These are phyloP conservation scores for Mycena metata DNA, from an alignment of 768 basidiomycete species.

Conservation along the genomic window DNA sequence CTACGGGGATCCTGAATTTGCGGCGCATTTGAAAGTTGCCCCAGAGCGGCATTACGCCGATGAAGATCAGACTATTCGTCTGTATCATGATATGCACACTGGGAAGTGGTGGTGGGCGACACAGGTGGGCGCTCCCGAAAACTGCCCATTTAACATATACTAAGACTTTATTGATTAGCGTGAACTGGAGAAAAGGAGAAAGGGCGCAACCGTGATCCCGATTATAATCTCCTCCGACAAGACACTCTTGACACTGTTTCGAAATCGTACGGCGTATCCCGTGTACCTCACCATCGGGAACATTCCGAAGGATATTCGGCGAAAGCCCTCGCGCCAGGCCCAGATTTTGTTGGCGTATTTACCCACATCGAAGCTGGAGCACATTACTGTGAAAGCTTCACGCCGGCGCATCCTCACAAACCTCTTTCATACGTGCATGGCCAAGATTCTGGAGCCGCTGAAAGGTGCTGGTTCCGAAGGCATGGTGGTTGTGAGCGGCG, in stretches of 20 bases:
- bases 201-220: constrained; percentile 51
- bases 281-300: constrained; percentile 65
- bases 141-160: constrained; percentile 1
- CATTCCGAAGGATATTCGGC: constrained; percentile 54
- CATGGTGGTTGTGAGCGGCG: constrained; percentile 49
- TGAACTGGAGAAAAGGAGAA: constrained; percentile 38
- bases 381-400: constrained; percentile 44
- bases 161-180: no score
- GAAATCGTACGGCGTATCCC: constrained; percentile 58
- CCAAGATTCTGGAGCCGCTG: constrained; percentile 45
- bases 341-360: constrained; percentile 58
- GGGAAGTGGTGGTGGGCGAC: constrained; percentile 48
- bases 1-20: constrained; percentile 47
- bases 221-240: constrained; percentile 60
- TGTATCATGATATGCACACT: constrained; percentile 45
- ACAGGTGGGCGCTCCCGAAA: constrained; percentile 41
- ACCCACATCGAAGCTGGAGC: constrained; percentile 52
- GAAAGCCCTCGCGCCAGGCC: constrained; percentile 51
- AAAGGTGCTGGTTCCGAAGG: constrained; percentile 46
- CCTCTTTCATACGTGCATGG: constrained; percentile 54
- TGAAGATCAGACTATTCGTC: constrained; percentile 20
- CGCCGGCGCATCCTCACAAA: constrained; percentile 45
- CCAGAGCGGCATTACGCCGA: constrained; percentile 51
- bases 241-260: no score
- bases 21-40: constrained; percentile 40